Evolutionary conservation across 2,329 filamentous ascomycete genomes (phyloP), one percentile per base, ranked within the genome.

Genomic region (Cryphonectria japonica): DNA sequence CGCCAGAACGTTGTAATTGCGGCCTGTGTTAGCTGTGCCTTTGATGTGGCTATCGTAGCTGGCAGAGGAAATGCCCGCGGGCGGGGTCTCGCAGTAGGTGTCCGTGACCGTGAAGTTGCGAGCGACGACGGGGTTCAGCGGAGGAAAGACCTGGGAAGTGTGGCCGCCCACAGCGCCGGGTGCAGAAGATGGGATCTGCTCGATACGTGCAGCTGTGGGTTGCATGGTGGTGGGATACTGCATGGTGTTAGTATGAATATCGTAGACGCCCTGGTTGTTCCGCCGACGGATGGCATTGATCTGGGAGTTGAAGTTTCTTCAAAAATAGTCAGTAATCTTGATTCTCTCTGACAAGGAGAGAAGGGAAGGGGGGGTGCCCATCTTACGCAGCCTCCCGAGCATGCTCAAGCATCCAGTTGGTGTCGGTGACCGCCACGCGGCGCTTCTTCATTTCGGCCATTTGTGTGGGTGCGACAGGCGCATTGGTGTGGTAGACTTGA

Each of bases 401-500:
- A 82, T 99, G 96, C 82, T 98, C 94, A 70, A 96, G 85, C 88
- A 97, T 96, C 96, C 96, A 99, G 80, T 98, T 99, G 70, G 92
- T 90, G 76, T 97, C 93, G 68, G 95, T 98, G 71, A 98, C 92
- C 72, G 94, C 92, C 54, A 97, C 92, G 76, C 92, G 92, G 75
- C 92, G 88, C 84, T 93, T 94, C 84, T 97, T 97, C 74, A 88
- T 87, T 75, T 95, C 93, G 9, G 89, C 81, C 46, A 84, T 85
- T 43, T 89, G 90, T 71, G 91, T 85, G 2, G 94, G 93, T n/a
- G 93, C 89, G 32, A 91, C 90, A 1, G 94, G 93, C 1, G 87
- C 88, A 70, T 90, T 91, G 16, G 93, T 94, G 79, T 98, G 94
- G 79, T 99, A 99, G 34, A 99, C 96, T 54, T 93, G 91, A 80